Evolutionary conservation across 2,329 filamentous ascomycete genomes (phyloP).

Genomic region (Herpotrichia juniperi): DNA sequence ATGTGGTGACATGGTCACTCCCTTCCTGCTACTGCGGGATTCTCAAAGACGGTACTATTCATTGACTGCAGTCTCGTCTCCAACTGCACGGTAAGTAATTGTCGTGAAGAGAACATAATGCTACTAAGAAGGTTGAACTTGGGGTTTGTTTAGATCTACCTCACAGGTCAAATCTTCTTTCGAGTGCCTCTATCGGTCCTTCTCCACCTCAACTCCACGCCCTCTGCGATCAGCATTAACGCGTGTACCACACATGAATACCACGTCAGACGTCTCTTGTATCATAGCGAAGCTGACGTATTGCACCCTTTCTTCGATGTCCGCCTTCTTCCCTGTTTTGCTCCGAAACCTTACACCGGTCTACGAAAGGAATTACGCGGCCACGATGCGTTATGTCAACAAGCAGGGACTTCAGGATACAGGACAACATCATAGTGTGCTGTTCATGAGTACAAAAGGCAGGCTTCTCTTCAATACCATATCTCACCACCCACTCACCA

Average conservation of each 20-base stretch:
- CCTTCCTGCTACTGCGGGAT: too few relatives aligned
- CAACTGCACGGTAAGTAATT: background rate
- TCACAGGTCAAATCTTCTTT: background rate
- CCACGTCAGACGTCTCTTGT: background rate
- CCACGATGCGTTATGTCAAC: background rate
- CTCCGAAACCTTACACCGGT: background rate
- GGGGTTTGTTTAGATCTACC: background rate
- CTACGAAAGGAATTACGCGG: background rate
- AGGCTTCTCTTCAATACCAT: background rate
- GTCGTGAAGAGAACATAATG: background rate
- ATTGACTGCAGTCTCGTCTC: too few relatives aligned
- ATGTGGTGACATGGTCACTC: conserved; percentile 17
- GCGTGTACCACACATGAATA: background rate
- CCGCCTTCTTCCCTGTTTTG: background rate
- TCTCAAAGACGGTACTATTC: too few relatives aligned
- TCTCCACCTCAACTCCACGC: background rate
- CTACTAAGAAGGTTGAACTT: background rate
- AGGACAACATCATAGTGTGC: background rate
- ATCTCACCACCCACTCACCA: conserved; percentile 2
- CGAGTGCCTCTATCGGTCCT: background rate
- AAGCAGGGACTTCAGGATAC: background rate
- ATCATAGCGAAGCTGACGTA: background rate
- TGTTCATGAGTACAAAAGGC: background rate
- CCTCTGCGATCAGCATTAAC: background rate
- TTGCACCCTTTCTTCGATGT: background rate